These are phyloP conservation scores for Galium porrigens DNA, from an alignment of 305 asterid species.

Conservation along the genomic window DNA sequence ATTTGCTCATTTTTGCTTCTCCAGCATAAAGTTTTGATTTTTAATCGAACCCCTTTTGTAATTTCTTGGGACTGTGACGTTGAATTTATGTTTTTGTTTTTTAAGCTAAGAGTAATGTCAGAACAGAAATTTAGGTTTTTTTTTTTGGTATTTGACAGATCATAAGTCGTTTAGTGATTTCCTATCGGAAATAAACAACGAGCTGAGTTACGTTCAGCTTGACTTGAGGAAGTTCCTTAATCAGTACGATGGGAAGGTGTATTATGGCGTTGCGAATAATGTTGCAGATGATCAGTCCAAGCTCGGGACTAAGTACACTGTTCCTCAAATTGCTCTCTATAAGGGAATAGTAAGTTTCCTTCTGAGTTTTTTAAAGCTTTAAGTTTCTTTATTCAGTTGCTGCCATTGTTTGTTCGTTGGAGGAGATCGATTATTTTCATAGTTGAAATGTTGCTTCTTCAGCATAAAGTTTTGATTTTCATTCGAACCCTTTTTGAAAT, in stretches of 20 bases:
- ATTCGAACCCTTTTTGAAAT: neutral
- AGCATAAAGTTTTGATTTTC: slow-evolving; percentile 1
- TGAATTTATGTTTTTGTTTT: neutral
- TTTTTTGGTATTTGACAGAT: slow-evolving; percentile 16
- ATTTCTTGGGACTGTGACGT: neutral
- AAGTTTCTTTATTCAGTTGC: slow-evolving; percentile 7
- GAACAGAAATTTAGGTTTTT: neutral
- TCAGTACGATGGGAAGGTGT: slow-evolving; percentile 56
- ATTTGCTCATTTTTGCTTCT: neutral
- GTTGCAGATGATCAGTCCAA: slow-evolving; percentile 69
- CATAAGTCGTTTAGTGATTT: slow-evolving; percentile 41
- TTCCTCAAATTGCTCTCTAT: slow-evolving; percentile 82
- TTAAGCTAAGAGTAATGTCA: neutral
- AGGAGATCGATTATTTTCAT: neutral
- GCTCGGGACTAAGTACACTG: slow-evolving; percentile 64
- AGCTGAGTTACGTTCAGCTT: slow-evolving; percentile 49
- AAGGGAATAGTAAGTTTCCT: slow-evolving; percentile 59
- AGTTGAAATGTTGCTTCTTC: neutral
- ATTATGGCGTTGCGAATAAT: slow-evolving; percentile 81
- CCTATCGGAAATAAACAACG: slow-evolving; percentile 50
- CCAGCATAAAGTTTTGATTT: slow-evolving; percentile 3
- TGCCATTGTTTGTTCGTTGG: neutral
- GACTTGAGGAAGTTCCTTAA: slow-evolving; percentile 68
- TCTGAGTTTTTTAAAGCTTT: neutral
- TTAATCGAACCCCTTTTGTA: neutral